These are phyloP conservation scores for Leccinum boreale DNA, from an alignment of 768 basidiomycete genomes.

Conservation along the genomic window DNA sequence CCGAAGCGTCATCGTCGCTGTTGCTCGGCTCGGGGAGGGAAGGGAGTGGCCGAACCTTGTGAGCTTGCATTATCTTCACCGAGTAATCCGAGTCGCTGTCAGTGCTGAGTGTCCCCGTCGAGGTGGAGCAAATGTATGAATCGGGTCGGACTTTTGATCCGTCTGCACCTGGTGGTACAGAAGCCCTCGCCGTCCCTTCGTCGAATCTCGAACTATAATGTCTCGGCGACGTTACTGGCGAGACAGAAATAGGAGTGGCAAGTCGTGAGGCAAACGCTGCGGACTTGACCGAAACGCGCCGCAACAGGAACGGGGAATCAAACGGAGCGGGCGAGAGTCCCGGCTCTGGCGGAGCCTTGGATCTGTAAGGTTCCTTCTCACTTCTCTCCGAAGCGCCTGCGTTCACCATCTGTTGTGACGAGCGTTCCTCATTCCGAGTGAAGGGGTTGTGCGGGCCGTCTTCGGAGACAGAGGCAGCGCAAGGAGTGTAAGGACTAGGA, in stretches of 20 bases:
- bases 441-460: background rate
- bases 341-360: conserved; percentile 11
- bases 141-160: background rate
- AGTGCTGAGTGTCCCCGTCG: background rate
- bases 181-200: conserved; percentile 10
- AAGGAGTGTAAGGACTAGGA: conserved; percentile 2
- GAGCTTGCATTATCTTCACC: background rate
- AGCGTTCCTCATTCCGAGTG: background rate
- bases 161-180: background rate
- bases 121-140: background rate
- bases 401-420: background rate
- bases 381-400: background rate
- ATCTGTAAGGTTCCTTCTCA: conserved; percentile 1
- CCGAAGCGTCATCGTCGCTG: background rate
- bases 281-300: conserved; percentile 9
- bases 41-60: conserved; percentile 10
- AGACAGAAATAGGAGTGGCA: conserved; percentile 2
- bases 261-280: conserved; percentile 8
- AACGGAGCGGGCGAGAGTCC: background rate
- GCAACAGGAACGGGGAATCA: background rate
- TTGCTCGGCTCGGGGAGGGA: background rate
- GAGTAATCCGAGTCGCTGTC: conserved; percentile 6
- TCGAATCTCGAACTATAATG: conserved; percentile 1
- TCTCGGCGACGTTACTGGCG: background rate
- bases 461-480: background rate